These are phyloP conservation scores for Candida methanosorbosa DNA, from an alignment of 805 yeast species.

Conservation along the genomic window DNA sequence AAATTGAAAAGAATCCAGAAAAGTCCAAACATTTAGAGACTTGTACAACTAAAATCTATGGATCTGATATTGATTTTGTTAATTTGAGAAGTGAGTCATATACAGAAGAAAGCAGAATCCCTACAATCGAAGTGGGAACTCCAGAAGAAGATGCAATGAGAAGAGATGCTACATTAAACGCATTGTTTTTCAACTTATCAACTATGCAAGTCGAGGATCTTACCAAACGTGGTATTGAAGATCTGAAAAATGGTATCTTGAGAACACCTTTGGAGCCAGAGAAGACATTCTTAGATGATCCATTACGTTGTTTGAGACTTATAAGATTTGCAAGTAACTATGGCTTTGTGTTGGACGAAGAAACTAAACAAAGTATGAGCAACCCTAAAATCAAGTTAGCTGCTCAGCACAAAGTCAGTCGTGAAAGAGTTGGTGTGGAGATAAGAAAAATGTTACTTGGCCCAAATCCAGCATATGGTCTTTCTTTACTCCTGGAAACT, in stretches of 20 bases:
- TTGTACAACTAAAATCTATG: slow-evolving; percentile 81
- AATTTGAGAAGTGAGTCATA: slow-evolving; percentile 84
- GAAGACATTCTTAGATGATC: slow-evolving; percentile 89
- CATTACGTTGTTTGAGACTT: slow-evolving; percentile 78
- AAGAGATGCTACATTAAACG: slow-evolving; percentile 93
- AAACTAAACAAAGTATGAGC: slow-evolving; percentile 58
- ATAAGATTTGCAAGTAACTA: slow-evolving; percentile 81
- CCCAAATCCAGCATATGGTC: slow-evolving; percentile 52
- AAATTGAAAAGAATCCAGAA: slow-evolving; percentile 87
- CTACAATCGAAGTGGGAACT: slow-evolving; percentile 74
- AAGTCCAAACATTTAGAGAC: slow-evolving; percentile 96
- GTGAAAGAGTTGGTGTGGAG: slow-evolving; percentile 88
- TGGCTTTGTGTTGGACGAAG: slow-evolving; percentile 53
- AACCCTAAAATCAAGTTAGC: slow-evolving; percentile 46
- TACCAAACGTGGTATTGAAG: slow-evolving; percentile 68
- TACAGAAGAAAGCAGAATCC: slow-evolving; percentile 79
- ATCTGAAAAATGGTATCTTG: slow-evolving; percentile 58
- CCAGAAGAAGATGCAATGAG: slow-evolving; percentile 87
- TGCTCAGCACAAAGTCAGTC: slow-evolving; percentile 65
- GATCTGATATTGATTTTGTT: slow-evolving; percentile 87
- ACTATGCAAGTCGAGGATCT: slow-evolving; percentile 72
- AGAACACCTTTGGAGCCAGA: slow-evolving; percentile 84
- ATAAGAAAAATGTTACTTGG: slow-evolving; percentile 69
- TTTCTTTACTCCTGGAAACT: slow-evolving; percentile 47
- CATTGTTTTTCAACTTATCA: slow-evolving; percentile 78